phyloP scores from a whole-genome alignment of 2,329 filamentous ascomycete species.

The Fusarium oxysporum region DNA sequence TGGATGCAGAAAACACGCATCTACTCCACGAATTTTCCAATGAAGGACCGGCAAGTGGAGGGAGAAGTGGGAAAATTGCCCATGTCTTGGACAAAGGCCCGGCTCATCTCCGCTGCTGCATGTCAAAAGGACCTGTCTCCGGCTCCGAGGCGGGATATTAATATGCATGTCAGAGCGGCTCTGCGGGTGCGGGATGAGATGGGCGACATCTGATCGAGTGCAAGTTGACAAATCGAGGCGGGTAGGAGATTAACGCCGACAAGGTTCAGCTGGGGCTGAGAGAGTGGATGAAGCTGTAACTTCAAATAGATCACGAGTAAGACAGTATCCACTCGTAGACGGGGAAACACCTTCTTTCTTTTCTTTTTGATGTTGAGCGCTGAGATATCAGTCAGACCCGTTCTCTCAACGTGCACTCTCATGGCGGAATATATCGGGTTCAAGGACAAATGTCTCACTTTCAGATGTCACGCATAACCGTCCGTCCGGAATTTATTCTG shows the following conservation, averaged over 20 bases:
- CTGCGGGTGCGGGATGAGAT: background rate
- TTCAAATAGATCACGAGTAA: background rate
- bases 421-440: conserved; percentile 19
- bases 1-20: background rate
- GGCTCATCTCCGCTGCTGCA: conserved; percentile 25
- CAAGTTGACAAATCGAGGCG: background rate
- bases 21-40: background rate
- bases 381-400: conserved; percentile 5
- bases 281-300: background rate
- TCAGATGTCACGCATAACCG: conserved; percentile 28
- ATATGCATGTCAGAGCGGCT: conserved; percentile 20
- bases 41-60: conserved; percentile 17
- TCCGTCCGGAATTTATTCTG: conserved; percentile 8
- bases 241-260: background rate
- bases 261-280: background rate
- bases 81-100: conserved; percentile 2
- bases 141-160: conserved; percentile 24
- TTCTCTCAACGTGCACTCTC: background rate
- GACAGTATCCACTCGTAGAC: background rate
- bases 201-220: background rate
- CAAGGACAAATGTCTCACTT: conserved; percentile 22
- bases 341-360: background rate
- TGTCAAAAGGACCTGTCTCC: conserved; percentile 1
- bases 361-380: conserved; percentile 15
- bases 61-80: background rate